A percentile compares a stretch with the other conserved stretches of the same genome.
phyloP scores from a whole-genome alignment of 2,329 filamentous ascomycete genomes.

The Pseudovirgaria hyperparasitica region DNA sequence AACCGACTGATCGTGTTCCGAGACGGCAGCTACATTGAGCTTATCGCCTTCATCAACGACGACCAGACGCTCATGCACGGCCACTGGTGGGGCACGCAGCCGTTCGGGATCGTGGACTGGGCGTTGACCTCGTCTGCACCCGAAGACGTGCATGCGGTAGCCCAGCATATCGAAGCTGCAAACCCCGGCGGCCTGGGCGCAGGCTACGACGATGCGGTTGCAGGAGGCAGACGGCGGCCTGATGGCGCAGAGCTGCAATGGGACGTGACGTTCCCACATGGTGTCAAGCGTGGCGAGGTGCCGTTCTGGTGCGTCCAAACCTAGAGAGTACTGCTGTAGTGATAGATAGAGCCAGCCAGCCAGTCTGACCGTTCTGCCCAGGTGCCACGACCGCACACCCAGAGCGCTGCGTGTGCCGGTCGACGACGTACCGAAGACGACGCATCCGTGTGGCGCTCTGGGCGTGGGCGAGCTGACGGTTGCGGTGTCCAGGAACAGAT shows the following conservation, averaged over 20 bases:
- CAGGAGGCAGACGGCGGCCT: conserved; percentile 41
- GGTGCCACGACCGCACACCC: conserved; percentile 43
- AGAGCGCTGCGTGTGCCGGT: conserved; percentile 43
- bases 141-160: neutral
- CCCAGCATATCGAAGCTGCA: conserved; percentile 1
- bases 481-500: too few species aligned
- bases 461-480: conserved; percentile 27
- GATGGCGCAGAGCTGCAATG: conserved; percentile 48
- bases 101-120: conserved; percentile 46
- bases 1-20: conserved; percentile 51
- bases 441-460: conserved; percentile 39
- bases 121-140: conserved; percentile 34
- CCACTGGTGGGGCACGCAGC: conserved; percentile 47
- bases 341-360: too few species aligned
- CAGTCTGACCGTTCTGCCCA: too few species aligned
- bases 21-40: conserved; percentile 54
- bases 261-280: conserved; percentile 41
- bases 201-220: conserved; percentile 35
- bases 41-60: conserved; percentile 48
- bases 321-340: too few species aligned
- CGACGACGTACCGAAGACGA: conserved; percentile 20
- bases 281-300: conserved; percentile 34
- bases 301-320: conserved; percentile 53
- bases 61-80: conserved; percentile 25
- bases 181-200: conserved; percentile 15